Conservation (phyloP, 2,329 filamentous ascomycete species). For the Beauveria bassiana region DNA sequence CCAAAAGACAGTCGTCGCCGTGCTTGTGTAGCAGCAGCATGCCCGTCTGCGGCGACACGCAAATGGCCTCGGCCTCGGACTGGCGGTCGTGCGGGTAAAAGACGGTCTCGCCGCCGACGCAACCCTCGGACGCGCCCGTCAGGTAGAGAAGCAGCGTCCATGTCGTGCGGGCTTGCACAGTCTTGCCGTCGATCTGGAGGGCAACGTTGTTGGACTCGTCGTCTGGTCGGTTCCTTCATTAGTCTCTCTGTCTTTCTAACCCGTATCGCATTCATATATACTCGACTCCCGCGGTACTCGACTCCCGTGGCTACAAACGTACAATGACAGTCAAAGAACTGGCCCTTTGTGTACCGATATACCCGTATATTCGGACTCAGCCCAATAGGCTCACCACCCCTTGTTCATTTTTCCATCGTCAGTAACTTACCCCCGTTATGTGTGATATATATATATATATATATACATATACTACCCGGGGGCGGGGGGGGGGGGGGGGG, state of each 20-base stretch:
- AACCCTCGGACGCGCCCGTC: slow-evolving; percentile 66
- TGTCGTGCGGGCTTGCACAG: slow-evolving; percentile 51
- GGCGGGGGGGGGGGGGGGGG: too few species aligned
- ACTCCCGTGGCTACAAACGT: slow-evolving; percentile 25
- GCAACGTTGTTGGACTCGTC: slow-evolving; percentile 76
- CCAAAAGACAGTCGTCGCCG: slow-evolving; percentile 78
- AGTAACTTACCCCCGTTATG: neutral
- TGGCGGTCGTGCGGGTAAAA: slow-evolving; percentile 70
- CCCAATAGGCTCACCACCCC: slow-evolving; percentile 78
- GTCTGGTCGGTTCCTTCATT: slow-evolving; percentile 43
- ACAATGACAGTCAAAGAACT: slow-evolving; percentile 94
- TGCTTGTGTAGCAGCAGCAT: slow-evolving; percentile 83
- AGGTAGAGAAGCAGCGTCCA: slow-evolving; percentile 90
- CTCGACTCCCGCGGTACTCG: neutral
- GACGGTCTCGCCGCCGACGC: slow-evolving; percentile 79
- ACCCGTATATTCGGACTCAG: slow-evolving; percentile 83
- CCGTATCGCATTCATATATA: neutral
- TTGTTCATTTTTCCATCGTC: slow-evolving; percentile 28
- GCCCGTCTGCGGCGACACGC: slow-evolving; percentile 71
- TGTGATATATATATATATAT: neutral
- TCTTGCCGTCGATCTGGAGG: slow-evolving; percentile 32
- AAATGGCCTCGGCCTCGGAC: slow-evolving; percentile 54
- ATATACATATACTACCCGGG: too few species aligned
- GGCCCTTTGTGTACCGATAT: slow-evolving; percentile 77
- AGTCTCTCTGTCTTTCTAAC: too few species aligned